These are phyloP conservation scores for Capsicum baccatum DNA, from an alignment of 257 asterid genomes.

Conservation along the genomic window DNA sequence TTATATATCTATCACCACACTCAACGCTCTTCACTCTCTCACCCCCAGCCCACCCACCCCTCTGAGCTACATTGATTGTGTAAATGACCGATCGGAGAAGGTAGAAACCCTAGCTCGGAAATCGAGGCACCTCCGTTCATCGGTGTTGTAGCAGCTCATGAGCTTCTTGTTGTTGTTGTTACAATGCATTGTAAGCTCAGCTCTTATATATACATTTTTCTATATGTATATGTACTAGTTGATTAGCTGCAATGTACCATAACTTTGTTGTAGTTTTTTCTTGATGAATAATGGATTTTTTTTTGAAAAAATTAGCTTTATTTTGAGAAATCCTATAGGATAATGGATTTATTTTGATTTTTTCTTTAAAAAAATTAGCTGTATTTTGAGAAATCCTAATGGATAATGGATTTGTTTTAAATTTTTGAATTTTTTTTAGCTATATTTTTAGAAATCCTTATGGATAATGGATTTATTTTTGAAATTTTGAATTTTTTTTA, in stretches of 20 bases:
- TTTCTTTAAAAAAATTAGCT: too few species aligned
- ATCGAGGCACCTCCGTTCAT: constrained; percentile 26
- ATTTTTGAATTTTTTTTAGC: background rate
- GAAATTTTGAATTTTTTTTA: background rate
- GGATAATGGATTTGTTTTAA: background rate
- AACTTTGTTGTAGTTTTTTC: background rate
- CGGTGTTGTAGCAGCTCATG: constrained; percentile 48
- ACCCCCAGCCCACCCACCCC: constrained; percentile 20
- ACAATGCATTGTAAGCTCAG: constrained; percentile 50
- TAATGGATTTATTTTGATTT: background rate
- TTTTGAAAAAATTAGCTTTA: too few species aligned
- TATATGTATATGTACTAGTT: background rate
- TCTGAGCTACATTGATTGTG: constrained; percentile 31
- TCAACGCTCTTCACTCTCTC: constrained; percentile 38
- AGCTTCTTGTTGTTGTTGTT: background rate
- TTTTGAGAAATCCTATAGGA: background rate
- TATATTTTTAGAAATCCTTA: background rate
- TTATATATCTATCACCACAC: constrained; percentile 25
- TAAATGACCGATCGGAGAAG: constrained; percentile 45
- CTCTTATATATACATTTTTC: background rate
- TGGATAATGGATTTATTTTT: background rate
- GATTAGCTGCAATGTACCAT: constrained; percentile 14
- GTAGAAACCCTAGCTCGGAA: constrained; percentile 45
- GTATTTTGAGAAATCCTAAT: background rate
- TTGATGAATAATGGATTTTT: too few species aligned